Percentiles rank a stretch among this genome's conserved stretches.
Evolutionary conservation across 306 rosid species (phyloP).

Genomic region (Malus sylvestris): DNA sequence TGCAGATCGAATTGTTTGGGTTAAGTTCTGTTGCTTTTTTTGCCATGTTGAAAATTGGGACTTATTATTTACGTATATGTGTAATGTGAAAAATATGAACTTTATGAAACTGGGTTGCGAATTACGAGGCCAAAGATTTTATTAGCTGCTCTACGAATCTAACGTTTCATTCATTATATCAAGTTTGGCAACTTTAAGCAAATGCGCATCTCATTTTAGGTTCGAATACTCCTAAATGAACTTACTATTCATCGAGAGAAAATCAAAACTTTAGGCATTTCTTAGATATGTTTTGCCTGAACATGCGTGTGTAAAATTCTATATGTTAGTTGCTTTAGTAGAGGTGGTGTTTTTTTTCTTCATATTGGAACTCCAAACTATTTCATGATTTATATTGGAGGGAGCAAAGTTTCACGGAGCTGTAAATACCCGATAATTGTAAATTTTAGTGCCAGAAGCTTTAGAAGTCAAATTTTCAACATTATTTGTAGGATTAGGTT

Average conservation of each 20-base stretch:
- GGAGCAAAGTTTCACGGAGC: not conserved
- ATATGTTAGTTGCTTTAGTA: not conserved
- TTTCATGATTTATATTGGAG: not conserved
- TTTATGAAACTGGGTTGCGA: not conserved
- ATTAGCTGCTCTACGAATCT: not conserved
- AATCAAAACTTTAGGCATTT: not conserved
- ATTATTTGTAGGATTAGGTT: not conserved
- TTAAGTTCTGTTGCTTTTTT: not conserved
- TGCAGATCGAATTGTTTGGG: conserved; percentile 19
- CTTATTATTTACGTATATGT: not conserved
- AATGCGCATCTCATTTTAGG: not conserved
- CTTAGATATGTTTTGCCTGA: not conserved
- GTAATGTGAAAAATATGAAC: not conserved
- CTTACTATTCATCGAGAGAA: not conserved
- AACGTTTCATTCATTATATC: not conserved
- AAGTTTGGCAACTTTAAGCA: not conserved
- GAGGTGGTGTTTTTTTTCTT: not conserved
- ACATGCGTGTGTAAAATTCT: not conserved
- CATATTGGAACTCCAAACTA: not conserved
- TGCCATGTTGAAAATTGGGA: not conserved
- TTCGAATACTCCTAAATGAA: not conserved
- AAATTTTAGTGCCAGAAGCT: not conserved
- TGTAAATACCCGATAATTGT: not conserved
- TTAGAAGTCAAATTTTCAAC: not conserved
- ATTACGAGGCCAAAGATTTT: not conserved